phyloP scores from a whole-genome alignment of 2,329 filamentous ascomycete genomes.

The Fusarium xyrophilum region DNA sequence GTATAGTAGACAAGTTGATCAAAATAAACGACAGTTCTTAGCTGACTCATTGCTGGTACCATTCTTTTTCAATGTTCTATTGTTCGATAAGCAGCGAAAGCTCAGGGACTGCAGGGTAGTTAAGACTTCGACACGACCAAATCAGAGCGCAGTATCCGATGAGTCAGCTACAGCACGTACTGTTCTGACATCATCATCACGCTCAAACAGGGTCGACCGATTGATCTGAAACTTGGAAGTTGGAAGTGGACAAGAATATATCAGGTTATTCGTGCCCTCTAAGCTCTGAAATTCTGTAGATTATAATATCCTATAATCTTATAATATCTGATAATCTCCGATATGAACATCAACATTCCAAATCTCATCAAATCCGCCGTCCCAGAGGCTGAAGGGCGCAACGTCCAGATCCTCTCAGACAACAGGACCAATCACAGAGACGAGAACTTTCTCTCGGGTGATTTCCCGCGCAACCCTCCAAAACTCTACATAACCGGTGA shows the following conservation, averaged over 20 bases:
- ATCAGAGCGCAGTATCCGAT: neutral
- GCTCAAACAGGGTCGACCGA: slow-evolving; percentile 9
- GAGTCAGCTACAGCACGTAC: slow-evolving; percentile 1
- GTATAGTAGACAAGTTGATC: rapidly evolving
- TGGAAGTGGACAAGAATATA: slow-evolving; percentile 18
- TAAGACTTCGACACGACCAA: rapidly evolving
- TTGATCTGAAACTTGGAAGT: slow-evolving; percentile 27
- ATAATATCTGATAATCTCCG: neutral
- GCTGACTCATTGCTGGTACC: rapidly evolving
- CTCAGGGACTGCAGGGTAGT: neutral
- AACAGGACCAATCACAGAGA: slow-evolving; percentile 51
- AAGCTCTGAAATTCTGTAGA: rapidly evolving
- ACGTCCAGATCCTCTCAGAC: slow-evolving; percentile 43
- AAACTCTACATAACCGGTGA: slow-evolving; percentile 55
- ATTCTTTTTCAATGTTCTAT: rapidly evolving
- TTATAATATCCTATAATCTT: neutral
- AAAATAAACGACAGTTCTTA: rapidly evolving
- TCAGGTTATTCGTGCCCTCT: neutral
- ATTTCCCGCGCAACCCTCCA: slow-evolving; percentile 49
- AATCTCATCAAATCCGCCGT: slow-evolving; percentile 43
- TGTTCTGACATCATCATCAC: slow-evolving; percentile 29
- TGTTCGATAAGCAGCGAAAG: neutral
- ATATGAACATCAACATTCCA: slow-evolving; percentile 42
- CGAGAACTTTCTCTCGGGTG: slow-evolving; percentile 50
- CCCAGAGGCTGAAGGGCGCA: slow-evolving; percentile 44